These are phyloP conservation scores for Thielaviopsis euricoi DNA, from an alignment of 2,329 filamentous ascomycete species.

Conservation along the genomic window DNA sequence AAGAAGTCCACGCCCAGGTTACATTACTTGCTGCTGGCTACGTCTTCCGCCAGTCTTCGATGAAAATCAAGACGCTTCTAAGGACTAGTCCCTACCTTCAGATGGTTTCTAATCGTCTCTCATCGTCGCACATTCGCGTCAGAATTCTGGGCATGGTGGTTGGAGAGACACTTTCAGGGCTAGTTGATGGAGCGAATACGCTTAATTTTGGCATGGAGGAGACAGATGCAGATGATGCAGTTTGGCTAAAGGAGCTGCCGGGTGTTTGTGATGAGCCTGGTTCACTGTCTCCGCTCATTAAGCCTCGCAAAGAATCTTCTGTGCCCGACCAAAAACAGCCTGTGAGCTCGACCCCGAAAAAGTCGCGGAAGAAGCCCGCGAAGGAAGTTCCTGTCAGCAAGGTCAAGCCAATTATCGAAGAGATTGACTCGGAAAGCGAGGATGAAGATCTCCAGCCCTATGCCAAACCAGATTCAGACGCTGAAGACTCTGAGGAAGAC, in stretches of 20 bases:
- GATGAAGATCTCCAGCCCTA: constrained; percentile 60
- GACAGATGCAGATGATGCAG: constrained; percentile 52
- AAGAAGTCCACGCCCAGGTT: constrained; percentile 74
- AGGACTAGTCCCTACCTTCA: constrained; percentile 59
- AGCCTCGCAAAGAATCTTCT: constrained; percentile 10
- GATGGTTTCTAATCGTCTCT: constrained; percentile 70
- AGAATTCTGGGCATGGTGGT: constrained; percentile 80
- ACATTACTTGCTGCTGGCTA: constrained; percentile 65
- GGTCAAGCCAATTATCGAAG: constrained; percentile 42
- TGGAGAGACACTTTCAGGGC: constrained; percentile 50
- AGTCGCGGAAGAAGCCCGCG: constrained; percentile 18
- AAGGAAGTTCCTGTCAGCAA: constrained; percentile 17
- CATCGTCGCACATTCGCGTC: constrained; percentile 55
- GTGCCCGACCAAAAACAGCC: constrained; percentile 13
- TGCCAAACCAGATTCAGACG: constrained; percentile 71
- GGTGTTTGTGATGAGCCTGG: constrained; percentile 47
- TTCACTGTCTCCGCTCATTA: constrained; percentile 31
- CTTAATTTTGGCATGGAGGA: constrained; percentile 79
- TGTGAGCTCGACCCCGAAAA: constrained; percentile 13
- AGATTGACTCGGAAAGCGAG: constrained; percentile 43
- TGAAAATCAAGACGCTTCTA: constrained; percentile 51
- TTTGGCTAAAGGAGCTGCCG: constrained; percentile 56
- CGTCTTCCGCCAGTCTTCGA: constrained; percentile 46
- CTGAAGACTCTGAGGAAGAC: constrained; percentile 85
- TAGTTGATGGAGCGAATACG: constrained; percentile 53